Evolutionary conservation across 1,139 yeast species (phyloP), one percentile per base, ranked within the genome.

Genomic region (Pneumocystis jirovecii): DNA sequence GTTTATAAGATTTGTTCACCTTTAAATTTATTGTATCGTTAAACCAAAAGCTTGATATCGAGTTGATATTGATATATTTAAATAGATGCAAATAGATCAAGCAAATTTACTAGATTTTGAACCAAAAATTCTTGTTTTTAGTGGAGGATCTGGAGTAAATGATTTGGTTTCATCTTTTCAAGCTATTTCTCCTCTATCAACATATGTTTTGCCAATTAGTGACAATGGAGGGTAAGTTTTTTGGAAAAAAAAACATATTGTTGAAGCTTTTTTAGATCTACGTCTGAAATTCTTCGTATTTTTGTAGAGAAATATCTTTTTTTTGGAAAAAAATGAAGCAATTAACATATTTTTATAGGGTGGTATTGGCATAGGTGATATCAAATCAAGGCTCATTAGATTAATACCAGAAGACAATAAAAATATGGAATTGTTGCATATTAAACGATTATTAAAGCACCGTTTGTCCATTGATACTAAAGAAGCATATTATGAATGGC

Each of bases 161-260:
- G 44, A 40, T 17, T 31, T 60, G 83, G 1, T 74, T 82, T 0
- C 71, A 74, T 21, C 73, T 73, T 17, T 71, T 73, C 37, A 57
- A 17, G n/a, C 40, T n/a, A 42, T 42, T 42, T 42, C 8, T 17
- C 21, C 19, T n/a, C 4, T 29, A 21, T 77, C 34, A 31, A 31
- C 34, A 31, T 31, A 31, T 31, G 34, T 31, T 31, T 31, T 91
- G 59, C 97, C 97, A 0, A 83, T 91, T 15, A 85, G 89, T 65
- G 97, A 91, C 73, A 91, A 91, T 73, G 97, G 97, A 34, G 97
- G 97, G 0, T 89, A 96, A 0, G 89, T 97, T 0, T 86, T 95
- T 31, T 5, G 39, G 97, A 91, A 75, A 81, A 37, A 37, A 21
- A 44, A 19, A 44, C 5, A 10, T 21, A 44, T 19, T 44, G 1